Base-by-base conservation (phyloP, 2,329 filamentous ascomycete species). In the Ascochyta lentis region DNA sequence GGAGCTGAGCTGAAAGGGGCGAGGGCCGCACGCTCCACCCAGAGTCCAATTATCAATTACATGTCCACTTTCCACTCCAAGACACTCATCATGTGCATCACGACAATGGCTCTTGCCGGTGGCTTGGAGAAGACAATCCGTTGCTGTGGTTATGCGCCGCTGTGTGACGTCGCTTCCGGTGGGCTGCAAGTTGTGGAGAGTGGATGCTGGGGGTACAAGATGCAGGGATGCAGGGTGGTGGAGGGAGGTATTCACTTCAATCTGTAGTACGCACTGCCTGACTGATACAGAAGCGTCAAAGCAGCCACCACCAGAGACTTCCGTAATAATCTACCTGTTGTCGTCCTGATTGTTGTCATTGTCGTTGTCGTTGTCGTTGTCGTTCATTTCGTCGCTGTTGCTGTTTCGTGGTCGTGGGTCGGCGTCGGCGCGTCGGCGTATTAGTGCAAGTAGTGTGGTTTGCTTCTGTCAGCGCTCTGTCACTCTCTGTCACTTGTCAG, bases 141-240 rank as follows among this genome's bases (percentile, higher is more conserved):
- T 53, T 56, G 54, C 48, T 41, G 49, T 53, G 50, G 43, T 35
- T 42, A 48, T 59, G 56, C 23, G 42, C 54, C 31, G 54, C 39
- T 58, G 60, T 63, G 58, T 33, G 29, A 63, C 55, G 50, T 46
- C 49, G 51, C 50, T 39, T 58, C 39, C 23, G 37, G 9, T 54
- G 42, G 19, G 34, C 29, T 31, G 29, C 10, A 13, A 37, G 22
- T 26, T 3, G 29, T 27, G 38, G 35, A 31, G 16, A 42, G 40
- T 31, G 26, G 40, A 16, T 15, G 27, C 8, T 23, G 12, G 40
- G 40, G 15, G 40, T 31, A 42, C 24, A 15, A 33, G 23, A 38
- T 23, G 40, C 23, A 43, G 44, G 42, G 23, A 38, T 23, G 40
- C 23, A 43, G 44, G 42, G 23, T 35, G 38, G 16, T 40, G 27